Evolutionary conservation across 768 basidiomycete species (phyloP).

Genomic region (Lentinula raphanica): DNA sequence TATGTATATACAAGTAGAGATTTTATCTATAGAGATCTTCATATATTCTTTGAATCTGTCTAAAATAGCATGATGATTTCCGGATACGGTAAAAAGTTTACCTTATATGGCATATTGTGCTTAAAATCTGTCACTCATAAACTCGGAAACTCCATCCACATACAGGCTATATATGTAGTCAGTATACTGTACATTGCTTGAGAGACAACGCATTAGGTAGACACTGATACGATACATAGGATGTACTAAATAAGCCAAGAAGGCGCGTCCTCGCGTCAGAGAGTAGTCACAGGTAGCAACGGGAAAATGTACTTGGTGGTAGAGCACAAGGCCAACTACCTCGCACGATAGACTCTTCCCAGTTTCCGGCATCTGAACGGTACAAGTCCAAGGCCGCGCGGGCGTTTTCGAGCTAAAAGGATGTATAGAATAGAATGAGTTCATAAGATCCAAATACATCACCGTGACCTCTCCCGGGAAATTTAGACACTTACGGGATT

Average conservation of each 20-base stretch:
- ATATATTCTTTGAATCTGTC: neutral
- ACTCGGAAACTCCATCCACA: too few species aligned
- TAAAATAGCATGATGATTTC: neutral
- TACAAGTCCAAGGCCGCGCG: constrained; percentile 54
- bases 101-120: constrained; percentile 1
- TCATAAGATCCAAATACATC: too few species aligned
- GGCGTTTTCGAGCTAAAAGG: constrained; percentile 67
- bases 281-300: constrained; percentile 55
- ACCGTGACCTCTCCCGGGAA: neutral
- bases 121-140: too few species aligned
- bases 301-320: constrained; percentile 75
- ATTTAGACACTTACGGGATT: constrained; percentile 55
- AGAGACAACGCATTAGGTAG: too few species aligned
- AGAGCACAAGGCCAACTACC: constrained; percentile 73
- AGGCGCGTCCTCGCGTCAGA: neutral
- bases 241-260: neutral
- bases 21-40: too few species aligned
- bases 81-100: constrained; percentile 1
- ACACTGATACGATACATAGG: neutral
- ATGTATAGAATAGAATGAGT: constrained; percentile 3
- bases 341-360: constrained; percentile 56
- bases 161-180: too few species aligned
- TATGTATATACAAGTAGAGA: neutral
- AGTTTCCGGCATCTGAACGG: constrained; percentile 53
- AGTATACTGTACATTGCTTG: too few species aligned